These are phyloP conservation scores for Puccinia horiana DNA, from an alignment of 1,284 basidiomycete genomes.

Conservation along the genomic window DNA sequence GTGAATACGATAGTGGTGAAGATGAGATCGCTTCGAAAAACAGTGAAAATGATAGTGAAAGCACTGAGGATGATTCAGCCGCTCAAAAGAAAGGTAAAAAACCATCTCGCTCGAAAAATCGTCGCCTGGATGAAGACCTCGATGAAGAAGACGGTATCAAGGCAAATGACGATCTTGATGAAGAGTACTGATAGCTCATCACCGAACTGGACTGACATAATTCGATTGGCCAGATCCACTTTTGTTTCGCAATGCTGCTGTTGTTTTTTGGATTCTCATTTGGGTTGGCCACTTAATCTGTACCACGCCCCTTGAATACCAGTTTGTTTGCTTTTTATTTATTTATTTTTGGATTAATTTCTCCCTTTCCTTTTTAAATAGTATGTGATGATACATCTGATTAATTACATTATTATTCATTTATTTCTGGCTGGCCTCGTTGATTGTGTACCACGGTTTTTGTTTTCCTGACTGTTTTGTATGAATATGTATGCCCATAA, in stretches of 20 bases:
- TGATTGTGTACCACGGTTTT: no score
- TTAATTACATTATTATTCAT: no score
- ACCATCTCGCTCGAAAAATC: constrained; percentile 10
- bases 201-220: constrained; percentile 49
- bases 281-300: no score
- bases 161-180: not conserved
- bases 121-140: constrained; percentile 48
- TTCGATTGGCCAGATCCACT: not conserved
- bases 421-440: no score
- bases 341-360: no score
- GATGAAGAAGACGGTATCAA: constrained; percentile 45
- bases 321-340: no score
- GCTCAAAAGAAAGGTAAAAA: constrained; percentile 51
- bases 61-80: constrained; percentile 43
- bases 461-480: no score
- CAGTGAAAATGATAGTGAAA: constrained; percentile 51
- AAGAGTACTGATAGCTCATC: constrained; percentile 26
- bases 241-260: not conserved
- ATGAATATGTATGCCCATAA: no score
- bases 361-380: no score
- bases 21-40: constrained; percentile 50
- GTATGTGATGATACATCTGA: no score
- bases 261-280: no score
- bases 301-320: no score
- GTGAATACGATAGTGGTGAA: constrained; percentile 48